Evolutionary conservation across 345 rosid genomes (phyloP).

Genomic region (Diplotaxis tenuifolia): DNA sequence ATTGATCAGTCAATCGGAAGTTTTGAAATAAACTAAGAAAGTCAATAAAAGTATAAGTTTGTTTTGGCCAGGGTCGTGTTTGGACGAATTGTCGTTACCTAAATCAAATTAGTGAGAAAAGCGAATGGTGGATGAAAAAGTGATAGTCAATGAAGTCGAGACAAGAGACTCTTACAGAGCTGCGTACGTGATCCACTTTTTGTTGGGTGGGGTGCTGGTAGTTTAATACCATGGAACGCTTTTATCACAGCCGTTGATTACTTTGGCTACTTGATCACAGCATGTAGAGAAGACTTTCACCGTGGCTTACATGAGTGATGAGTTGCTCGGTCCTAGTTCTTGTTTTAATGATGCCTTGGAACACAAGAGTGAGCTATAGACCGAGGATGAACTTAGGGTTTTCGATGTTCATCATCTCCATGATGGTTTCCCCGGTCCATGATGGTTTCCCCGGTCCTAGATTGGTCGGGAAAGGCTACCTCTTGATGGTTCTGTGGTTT

Average conservation of each 20-base stretch:
- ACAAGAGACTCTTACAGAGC: conserved; percentile 61
- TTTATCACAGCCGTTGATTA: conserved; percentile 87
- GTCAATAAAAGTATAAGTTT: too few species aligned
- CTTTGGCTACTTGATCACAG: conserved; percentile 62
- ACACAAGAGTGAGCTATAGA: conserved; percentile 54
- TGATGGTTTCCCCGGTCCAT: conserved; percentile 69
- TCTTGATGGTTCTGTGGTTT: conserved; percentile 66
- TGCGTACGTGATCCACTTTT: conserved; percentile 76
- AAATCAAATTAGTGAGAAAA: not conserved
- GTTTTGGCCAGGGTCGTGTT: too few species aligned
- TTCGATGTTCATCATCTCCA: conserved; percentile 60
- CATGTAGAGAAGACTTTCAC: conserved; percentile 85
- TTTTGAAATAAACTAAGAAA: too few species aligned
- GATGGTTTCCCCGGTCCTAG: conserved; percentile 66
- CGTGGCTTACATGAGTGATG: conserved; percentile 88
- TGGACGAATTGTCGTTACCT: too few species aligned
- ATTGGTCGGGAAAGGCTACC: conserved; percentile 52
- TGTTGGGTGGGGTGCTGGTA: conserved; percentile 92
- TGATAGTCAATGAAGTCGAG: conserved; percentile 25
- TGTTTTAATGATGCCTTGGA: conserved; percentile 50
- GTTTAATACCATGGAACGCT: conserved; percentile 94
- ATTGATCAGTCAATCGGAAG: too few species aligned
- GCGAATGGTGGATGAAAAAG: conserved; percentile 31
- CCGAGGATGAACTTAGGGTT: conserved; percentile 78
- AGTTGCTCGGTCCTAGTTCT: conserved; percentile 67